Percentiles rank a stretch among this genome's conserved stretches.
Conservation (phyloP, 1,139 yeast genomes). For the Diutina sp. region DNA sequence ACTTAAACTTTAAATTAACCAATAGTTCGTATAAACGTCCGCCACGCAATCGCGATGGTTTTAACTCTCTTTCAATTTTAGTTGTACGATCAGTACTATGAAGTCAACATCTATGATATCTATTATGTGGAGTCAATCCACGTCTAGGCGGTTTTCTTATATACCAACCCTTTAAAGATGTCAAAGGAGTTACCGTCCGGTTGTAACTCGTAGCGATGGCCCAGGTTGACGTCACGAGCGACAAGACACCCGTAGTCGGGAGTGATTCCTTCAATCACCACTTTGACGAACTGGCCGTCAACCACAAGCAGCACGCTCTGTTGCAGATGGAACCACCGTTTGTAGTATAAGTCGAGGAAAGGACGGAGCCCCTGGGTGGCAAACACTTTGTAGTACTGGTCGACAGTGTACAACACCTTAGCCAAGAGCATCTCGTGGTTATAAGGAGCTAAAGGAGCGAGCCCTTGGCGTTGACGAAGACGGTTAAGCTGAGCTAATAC, state of each 20-base stretch:
- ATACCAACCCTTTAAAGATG: constrained; percentile 84
- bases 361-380: constrained; percentile 52
- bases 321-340: constrained; percentile 72
- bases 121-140: no score
- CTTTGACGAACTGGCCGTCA: constrained; percentile 28
- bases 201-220: constrained; percentile 55
- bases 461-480: constrained; percentile 27
- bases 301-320: constrained; percentile 50
- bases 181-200: constrained; percentile 98
- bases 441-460: constrained; percentile 33
- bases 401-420: constrained; percentile 51
- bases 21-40: no score
- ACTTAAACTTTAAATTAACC: no score
- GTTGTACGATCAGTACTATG: no score
- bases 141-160: constrained; percentile 29
- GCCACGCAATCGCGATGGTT: no score
- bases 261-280: constrained; percentile 70
- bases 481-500: constrained; percentile 51
- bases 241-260: constrained; percentile 70
- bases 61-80: no score
- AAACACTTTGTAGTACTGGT: constrained; percentile 47
- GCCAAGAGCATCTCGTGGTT: constrained; percentile 60
- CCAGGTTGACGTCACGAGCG: constrained; percentile 57
- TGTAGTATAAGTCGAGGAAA: constrained; percentile 63
- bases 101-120: background rate